phyloP scores from a whole-genome alignment of 2,329 filamentous ascomycete species.

The Nannizziopsis arthrosporioides region DNA sequence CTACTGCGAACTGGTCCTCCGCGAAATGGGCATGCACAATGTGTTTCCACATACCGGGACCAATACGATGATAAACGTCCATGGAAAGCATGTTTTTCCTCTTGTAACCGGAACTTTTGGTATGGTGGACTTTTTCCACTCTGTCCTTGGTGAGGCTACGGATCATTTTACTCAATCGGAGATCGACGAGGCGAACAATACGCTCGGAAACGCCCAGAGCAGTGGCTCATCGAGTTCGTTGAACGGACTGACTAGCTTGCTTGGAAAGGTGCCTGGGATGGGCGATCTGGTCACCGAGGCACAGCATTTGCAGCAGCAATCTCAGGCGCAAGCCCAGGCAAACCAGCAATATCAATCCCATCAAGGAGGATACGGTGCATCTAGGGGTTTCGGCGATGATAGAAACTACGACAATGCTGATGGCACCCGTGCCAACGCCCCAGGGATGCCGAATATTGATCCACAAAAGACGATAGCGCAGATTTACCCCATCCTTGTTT shows the following conservation, averaged over 20 bases:
- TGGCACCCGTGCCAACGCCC: constrained; percentile 39
- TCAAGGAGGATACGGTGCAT: constrained; percentile 19
- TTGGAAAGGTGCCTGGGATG: constrained; percentile 66
- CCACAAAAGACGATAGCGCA: constrained; percentile 62
- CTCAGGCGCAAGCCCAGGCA: constrained; percentile 52
- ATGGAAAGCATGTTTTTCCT: constrained; percentile 57
- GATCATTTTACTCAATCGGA: constrained; percentile 80
- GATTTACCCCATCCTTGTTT: constrained; percentile 90
- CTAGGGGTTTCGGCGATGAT: constrained; percentile 16
- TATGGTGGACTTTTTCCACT: constrained; percentile 73
- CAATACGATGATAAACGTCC: constrained; percentile 52
- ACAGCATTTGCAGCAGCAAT: constrained; percentile 47
- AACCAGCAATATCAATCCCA: constrained; percentile 36
- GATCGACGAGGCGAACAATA: constrained; percentile 67
- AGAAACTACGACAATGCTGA: constrained; percentile 7
- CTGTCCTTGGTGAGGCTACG: constrained; percentile 61
- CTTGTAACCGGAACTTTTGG: constrained; percentile 64
- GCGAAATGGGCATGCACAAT: constrained; percentile 56
- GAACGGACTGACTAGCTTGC: constrained; percentile 56
- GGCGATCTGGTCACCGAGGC: constrained; percentile 57
- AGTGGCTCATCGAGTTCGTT: constrained; percentile 34
- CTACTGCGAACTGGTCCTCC: constrained; percentile 65
- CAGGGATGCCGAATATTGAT: constrained; percentile 69
- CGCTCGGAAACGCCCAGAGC: constrained; percentile 56
- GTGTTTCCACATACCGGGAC: constrained; percentile 67